Conservation (phyloP, 257 asterid genomes). For the Solanum pinnatisectum region DNA sequence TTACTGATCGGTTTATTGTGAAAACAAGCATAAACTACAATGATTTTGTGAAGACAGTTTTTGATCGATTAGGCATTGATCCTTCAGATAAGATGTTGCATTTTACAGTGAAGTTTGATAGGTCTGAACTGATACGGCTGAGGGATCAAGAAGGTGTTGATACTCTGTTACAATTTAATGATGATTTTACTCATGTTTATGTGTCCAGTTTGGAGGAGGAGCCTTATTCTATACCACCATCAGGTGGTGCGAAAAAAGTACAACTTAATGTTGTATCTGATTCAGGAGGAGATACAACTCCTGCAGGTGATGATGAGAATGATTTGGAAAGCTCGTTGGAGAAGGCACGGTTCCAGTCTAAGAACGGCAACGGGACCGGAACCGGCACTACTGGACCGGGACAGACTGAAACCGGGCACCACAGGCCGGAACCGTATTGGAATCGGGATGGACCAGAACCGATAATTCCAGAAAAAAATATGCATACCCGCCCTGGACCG, state of each 20-base stretch:
- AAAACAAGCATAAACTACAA: not conserved
- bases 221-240: not conserved
- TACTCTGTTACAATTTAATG: not conserved
- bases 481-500: too few species aligned
- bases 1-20: not conserved
- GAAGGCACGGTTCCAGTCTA: conserved; percentile 21
- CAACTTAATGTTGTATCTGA: conserved; percentile 30
- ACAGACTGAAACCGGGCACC: too few species aligned
- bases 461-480: too few species aligned
- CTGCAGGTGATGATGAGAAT: conserved; percentile 22
- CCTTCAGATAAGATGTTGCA: not conserved
- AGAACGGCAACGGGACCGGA: too few species aligned
- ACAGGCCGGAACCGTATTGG: too few species aligned
- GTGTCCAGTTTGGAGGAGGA: not conserved
- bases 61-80: not conserved
- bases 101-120: not conserved
- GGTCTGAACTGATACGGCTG: conserved; percentile 1
- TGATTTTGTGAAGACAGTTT: not conserved
- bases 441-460: too few species aligned
- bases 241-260: conserved; percentile 2
- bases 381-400: too few species aligned
- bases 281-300: conserved; percentile 11
- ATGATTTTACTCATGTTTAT: not conserved
- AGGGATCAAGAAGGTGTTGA: not conserved
- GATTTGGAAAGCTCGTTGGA: conserved; percentile 21